phyloP scores from a whole-genome alignment of 371 early-diverging fungal species.

The Lichtheimia ramosa region DNA sequence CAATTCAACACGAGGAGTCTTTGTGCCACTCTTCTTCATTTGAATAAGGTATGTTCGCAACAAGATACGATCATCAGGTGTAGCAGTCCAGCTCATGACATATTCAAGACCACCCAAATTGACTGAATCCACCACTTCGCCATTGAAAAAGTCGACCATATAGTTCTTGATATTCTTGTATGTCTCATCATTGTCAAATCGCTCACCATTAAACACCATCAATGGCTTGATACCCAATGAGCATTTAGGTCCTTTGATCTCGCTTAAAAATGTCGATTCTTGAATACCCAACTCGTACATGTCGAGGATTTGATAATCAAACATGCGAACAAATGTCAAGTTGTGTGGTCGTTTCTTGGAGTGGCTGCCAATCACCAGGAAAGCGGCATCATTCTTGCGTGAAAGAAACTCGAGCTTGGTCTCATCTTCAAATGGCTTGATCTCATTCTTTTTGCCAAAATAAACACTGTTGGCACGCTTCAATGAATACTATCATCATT shows the following conservation, averaged over 20 bases:
- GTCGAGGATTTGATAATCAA: slow-evolving; percentile 90
- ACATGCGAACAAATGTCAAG: slow-evolving; percentile 86
- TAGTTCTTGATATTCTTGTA: slow-evolving; percentile 78
- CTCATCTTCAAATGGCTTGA: slow-evolving; percentile 96
- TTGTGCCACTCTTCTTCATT: slow-evolving; percentile 84
- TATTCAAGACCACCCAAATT: slow-evolving; percentile 89
- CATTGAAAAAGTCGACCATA: slow-evolving; percentile 91
- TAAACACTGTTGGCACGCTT: slow-evolving; percentile 89
- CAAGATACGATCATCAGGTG: slow-evolving; percentile 66
- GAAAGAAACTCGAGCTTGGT: slow-evolving; percentile 90
- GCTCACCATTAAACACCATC: slow-evolving; percentile 89
- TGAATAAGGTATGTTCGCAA: slow-evolving; percentile 80
- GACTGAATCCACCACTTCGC: slow-evolving; percentile 69
- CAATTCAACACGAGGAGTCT: slow-evolving; percentile 89
- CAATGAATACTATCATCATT: slow-evolving; percentile 69
- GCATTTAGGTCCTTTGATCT: slow-evolving; percentile 79
- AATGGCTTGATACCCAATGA: slow-evolving; percentile 88
- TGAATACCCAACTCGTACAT: slow-evolving; percentile 94
- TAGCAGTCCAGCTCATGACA: slow-evolving; percentile 84
- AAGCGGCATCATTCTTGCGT: slow-evolving; percentile 91
- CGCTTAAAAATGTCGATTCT: slow-evolving; percentile 59
- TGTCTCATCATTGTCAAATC: slow-evolving; percentile 71
- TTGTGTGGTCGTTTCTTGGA: slow-evolving; percentile 97
- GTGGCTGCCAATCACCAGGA: slow-evolving; percentile 88
- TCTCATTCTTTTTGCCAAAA: slow-evolving; percentile 91